These are phyloP conservation scores for Epichloe scottii DNA, from an alignment of 2,329 filamentous ascomycete species.

Conservation along the genomic window DNA sequence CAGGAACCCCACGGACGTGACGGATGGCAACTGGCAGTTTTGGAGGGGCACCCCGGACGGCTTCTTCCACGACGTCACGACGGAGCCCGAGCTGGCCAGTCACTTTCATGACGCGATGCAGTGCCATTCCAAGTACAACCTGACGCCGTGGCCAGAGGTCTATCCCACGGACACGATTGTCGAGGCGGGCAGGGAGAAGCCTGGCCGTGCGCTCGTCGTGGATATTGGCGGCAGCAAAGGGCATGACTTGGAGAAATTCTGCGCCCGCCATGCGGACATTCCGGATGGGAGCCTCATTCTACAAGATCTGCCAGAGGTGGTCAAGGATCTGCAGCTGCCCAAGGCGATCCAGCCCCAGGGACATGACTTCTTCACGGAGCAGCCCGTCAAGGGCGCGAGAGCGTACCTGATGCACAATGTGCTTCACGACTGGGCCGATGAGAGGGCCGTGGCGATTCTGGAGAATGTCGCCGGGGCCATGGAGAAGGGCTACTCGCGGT, in stretches of 20 bases:
- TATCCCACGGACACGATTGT: slow-evolving; percentile 21
- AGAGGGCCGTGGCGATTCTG: slow-evolving; percentile 22
- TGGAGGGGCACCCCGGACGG: slow-evolving; percentile 14
- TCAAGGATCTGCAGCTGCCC: slow-evolving; percentile 14
- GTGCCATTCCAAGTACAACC: slow-evolving; percentile 25
- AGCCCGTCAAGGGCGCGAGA: slow-evolving; percentile 27
- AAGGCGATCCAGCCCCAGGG: slow-evolving; percentile 16
- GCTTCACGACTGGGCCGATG: slow-evolving; percentile 37
- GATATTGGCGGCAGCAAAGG: slow-evolving; percentile 26
- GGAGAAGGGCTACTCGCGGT: slow-evolving; percentile 22
- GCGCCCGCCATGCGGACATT: slow-evolving; percentile 14
- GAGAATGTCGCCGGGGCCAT: slow-evolving; percentile 11
- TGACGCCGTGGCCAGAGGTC: slow-evolving; percentile 24
- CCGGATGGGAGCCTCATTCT: slow-evolving; percentile 19
- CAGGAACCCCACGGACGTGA: slow-evolving; percentile 21
- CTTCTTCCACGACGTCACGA: slow-evolving; percentile 20
- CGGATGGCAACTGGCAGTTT: slow-evolving; percentile 21
- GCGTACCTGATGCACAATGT: slow-evolving; percentile 35
- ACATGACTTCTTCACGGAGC: slow-evolving; percentile 25
- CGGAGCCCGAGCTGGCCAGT: slow-evolving; percentile 15
- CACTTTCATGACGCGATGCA: slow-evolving; percentile 25
- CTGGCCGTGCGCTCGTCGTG: slow-evolving; percentile 18
- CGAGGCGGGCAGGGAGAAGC: slow-evolving; percentile 10
- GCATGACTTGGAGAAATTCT: slow-evolving; percentile 23
- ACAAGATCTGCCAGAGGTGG: slow-evolving; percentile 21